Percentiles rank a stretch among this genome's conserved stretches.
Evolutionary conservation across 768 basidiomycete genomes (phyloP).

Genomic region (Boletus bicolor): DNA sequence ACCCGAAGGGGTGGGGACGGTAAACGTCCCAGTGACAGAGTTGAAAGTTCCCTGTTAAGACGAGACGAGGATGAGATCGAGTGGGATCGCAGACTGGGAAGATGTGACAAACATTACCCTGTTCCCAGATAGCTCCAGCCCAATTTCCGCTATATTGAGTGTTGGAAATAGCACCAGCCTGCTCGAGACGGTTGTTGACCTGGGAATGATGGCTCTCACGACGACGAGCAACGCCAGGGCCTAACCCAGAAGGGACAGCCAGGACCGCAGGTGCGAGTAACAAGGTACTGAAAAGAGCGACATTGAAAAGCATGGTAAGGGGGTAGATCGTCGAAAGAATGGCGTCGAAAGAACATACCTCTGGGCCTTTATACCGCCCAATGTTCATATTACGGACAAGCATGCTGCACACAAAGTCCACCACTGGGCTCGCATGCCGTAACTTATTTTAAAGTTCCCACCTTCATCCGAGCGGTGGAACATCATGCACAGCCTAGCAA

Average conservation of each 20-base stretch:
- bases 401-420: background rate
- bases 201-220: background rate
- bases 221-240: background rate
- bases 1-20: conserved; percentile 3
- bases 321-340: background rate
- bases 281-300: background rate
- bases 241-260: background rate
- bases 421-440: background rate
- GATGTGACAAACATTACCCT: background rate
- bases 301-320: background rate
- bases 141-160: conserved; percentile 3
- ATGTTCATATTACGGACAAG: background rate
- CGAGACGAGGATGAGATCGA: background rate
- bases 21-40: conserved; percentile 9
- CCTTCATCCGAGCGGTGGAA: background rate
- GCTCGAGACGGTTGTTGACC: background rate
- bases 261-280: background rate
- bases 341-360: background rate
- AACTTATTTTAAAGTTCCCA: background rate
- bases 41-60: conserved; percentile 6
- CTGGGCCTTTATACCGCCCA: background rate
- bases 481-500: background rate
- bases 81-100: background rate
- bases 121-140: conserved; percentile 7
- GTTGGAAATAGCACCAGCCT: background rate